Percentiles rank a stretch among this genome's conserved stretches.
phyloP scores from a whole-genome alignment of 1,139 yeast species.

The Yamadazyma sp. region DNA sequence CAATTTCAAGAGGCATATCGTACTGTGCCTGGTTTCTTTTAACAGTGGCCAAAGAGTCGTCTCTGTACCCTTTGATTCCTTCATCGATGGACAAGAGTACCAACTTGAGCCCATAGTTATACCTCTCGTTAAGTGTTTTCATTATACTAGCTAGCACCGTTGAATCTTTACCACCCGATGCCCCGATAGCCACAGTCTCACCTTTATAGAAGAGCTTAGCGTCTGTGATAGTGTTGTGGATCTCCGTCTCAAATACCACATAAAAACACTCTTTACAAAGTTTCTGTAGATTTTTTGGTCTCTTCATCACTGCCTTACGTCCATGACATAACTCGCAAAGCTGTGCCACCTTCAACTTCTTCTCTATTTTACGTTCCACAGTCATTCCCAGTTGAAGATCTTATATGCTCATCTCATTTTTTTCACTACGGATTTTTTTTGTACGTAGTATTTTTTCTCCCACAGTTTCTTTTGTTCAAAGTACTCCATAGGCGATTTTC shows the following conservation, averaged over 20 bases:
- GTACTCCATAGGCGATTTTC: neutral
- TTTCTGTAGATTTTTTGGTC: slow-evolving; percentile 91
- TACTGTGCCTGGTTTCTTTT: slow-evolving; percentile 90
- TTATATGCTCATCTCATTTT: slow-evolving; percentile 4
- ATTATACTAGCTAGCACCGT: slow-evolving; percentile 90
- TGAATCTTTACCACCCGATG: slow-evolving; percentile 98
- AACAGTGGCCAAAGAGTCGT: slow-evolving; percentile 95
- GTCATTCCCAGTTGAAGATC: slow-evolving; percentile 8
- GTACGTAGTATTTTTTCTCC: too few species aligned
- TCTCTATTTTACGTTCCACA: slow-evolving; percentile 14
- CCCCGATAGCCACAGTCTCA: slow-evolving; percentile 93
- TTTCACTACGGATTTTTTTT: neutral
- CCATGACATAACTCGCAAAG: slow-evolving; percentile 85
- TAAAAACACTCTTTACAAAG: slow-evolving; percentile 92
- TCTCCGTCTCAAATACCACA: slow-evolving; percentile 89
- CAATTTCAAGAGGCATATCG: slow-evolving; percentile 82
- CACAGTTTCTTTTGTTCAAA: too few species aligned
- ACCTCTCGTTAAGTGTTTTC: slow-evolving; percentile 83
- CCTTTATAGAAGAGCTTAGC: slow-evolving; percentile 74
- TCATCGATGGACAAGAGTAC: slow-evolving; percentile 90
- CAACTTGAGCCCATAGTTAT: slow-evolving; percentile 80
- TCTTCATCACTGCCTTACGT: slow-evolving; percentile 80
- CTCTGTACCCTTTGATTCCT: slow-evolving; percentile 96
- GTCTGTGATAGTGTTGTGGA: slow-evolving; percentile 81
- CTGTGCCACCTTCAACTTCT: slow-evolving; percentile 40